Evolutionary conservation across 768 basidiomycete genomes (phyloP).

Genomic region (Mycena vitilis): DNA sequence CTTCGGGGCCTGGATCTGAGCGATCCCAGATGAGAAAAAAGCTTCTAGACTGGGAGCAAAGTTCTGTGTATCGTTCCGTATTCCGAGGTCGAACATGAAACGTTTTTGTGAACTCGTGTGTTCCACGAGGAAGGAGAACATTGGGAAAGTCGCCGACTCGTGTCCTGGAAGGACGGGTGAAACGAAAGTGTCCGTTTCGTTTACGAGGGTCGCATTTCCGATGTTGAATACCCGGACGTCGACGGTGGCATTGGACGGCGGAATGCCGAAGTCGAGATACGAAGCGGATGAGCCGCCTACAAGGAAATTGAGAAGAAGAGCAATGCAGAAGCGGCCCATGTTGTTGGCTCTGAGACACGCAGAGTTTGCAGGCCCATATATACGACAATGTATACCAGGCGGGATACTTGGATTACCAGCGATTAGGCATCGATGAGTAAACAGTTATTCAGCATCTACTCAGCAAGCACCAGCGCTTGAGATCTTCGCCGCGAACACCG

Average conservation of each 20-base stretch:
- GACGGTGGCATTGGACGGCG: slow-evolving; percentile 22
- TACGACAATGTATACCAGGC: no score
- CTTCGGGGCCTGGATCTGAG: background rate
- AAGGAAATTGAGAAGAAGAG: background rate
- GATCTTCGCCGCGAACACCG: no score
- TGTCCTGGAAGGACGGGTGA: slow-evolving; percentile 19
- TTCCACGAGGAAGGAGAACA: slow-evolving; percentile 28
- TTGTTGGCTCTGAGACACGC: background rate
- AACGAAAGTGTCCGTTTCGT: slow-evolving; percentile 3
- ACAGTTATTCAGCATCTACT: no score
- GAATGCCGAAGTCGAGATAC: slow-evolving; percentile 26
- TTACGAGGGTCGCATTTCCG: slow-evolving; percentile 20
- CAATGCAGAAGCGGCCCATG: background rate
- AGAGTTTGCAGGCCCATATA: no score
- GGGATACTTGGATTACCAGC: no score
- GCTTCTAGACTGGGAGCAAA: slow-evolving; percentile 14
- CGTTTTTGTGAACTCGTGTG: slow-evolving; percentile 13
- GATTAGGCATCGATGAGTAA: no score
- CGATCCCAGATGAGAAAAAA: background rate
- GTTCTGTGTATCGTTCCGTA: slow-evolving; percentile 27
- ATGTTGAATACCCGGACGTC: slow-evolving; percentile 26
- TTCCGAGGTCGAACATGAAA: slow-evolving; percentile 34
- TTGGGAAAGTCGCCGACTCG: slow-evolving; percentile 15
- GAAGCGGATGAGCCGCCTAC: slow-evolving; percentile 3
- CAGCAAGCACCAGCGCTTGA: no score